Evolutionary conservation across 2,329 filamentous ascomycete species (phyloP), one percentile per base, ranked within the genome.

Genomic region (Acrocalymma vagum): DNA sequence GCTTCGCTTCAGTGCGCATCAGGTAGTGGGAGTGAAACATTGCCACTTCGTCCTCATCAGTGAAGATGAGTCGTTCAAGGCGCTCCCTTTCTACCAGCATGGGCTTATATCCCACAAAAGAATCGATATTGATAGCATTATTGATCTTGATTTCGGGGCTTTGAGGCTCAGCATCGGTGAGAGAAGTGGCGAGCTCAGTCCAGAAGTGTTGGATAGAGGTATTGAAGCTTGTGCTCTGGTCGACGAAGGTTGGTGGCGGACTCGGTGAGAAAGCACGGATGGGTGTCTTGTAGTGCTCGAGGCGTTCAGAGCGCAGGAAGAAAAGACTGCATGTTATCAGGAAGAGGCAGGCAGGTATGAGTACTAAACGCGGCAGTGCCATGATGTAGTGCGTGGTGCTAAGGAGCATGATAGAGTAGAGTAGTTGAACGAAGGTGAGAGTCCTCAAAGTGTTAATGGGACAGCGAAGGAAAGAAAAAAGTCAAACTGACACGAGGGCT

Each of bases 331-430:
- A 53, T 17, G 29, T 30, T 14, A 53, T 15, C 11, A 55, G 30
- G 21, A 55, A 42, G 15, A 53, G 29, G n/a, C n/a, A n/a, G n/a
- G n/a, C n/a, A 2, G 50, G 41, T 6, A 55, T 16, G 17, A 40
- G 29, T 8, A 52, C 30, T 15, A 55, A 14, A 16, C 52, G 49
- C 6, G 47, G 43, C 38, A 53, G 18, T 6, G 51, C 40, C 14
- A 44, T 42, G 16, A 41, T 43, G 31, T 36, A 27, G 16, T 40
- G 40, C 10, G 45, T 33, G n/a, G 38, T 37, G 14, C 40, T 41
- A 30, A 53, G 38, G 22, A 53, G 38, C 52, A 55, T 55, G 31
- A n/a, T n/a, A n/a, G n/a, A n/a, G n/a, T n/a, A n/a, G n/a, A n/a
- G n/a, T n/a, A n/a, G n/a, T n/a, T n/a, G n/a, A n/a, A n/a, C n/a